Base-by-base conservation (phyloP, 768 basidiomycete species). In the Tubosaeta sp. region DNA sequence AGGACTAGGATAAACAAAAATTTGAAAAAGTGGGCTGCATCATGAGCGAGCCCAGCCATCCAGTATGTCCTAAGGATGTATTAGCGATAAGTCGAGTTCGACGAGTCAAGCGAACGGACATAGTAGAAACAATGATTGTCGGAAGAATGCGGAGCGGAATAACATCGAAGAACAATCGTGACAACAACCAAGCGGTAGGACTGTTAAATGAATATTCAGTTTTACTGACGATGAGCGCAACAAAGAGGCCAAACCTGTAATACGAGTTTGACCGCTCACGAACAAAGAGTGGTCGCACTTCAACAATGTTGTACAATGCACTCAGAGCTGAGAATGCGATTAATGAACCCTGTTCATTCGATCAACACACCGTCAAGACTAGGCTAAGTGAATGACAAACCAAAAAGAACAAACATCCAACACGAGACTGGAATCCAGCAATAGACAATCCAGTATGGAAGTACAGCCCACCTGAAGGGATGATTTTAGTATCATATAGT, bases 381-480 rank as follows among this genome's bases (percentile, higher is more conserved):
- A 39, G 22, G 24, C 12, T 12, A 43, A 24, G 24, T 27, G 16
- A 42, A 31, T 31, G 24, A 59, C 66, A 21, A 57, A 89, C 89
- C 60, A 96, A 66, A 82, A 98, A 98, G 77, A 98, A 96, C 36
- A 98, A 69, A 57, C 87, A 90, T 27, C 94, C 94, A n/a, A 98
- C 79, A 27, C 94, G 80, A 32, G 87, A 87, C 65, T 96, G 94
- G 76, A 96, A 96, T 2, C 94, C 94, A 22, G 93, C 89, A 55
- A 96, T 95, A 4, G 82, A 86, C 18, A 80, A 71, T 31, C 77
- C 80, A 0, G 90, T 93, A 25, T 93, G 66, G 70, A 76, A 97
- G 65, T 94, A 96, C 49, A 95, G 67, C 0, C 94, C 94, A 50
- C 92, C 89, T 87, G 39, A 36, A 36, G 21, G 7, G 49, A 32